Evolutionary conservation across 352 stramenopile species (phyloP).

Genomic region (Phytopythium litorale): DNA sequence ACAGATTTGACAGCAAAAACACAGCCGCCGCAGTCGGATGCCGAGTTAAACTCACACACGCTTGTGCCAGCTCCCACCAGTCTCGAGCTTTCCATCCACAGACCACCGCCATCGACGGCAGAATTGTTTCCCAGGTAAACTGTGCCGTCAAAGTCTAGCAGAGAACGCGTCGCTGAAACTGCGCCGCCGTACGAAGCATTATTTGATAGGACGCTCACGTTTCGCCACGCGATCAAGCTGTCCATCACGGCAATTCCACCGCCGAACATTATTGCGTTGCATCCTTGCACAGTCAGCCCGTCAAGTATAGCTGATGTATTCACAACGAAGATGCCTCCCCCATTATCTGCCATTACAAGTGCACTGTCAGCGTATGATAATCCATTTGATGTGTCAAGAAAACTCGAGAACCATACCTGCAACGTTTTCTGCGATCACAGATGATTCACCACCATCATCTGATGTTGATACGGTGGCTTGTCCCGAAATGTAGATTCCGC

Average conservation of each 20-base stretch:
- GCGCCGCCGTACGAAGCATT: conserved; percentile 10
- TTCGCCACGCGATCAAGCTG: conserved; percentile 8
- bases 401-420: not conserved
- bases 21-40: not conserved
- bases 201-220: conserved; percentile 10
- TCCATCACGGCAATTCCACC: conserved; percentile 3
- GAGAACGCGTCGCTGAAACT: conserved; percentile 6
- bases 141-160: not conserved
- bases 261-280: not conserved
- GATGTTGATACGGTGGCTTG: not conserved
- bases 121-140: not conserved
- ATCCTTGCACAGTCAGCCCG: conserved; percentile 4
- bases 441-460: not conserved
- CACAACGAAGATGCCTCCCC: not conserved
- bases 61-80: not conserved
- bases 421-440: not conserved
- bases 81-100: not conserved
- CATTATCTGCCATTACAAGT: not conserved
- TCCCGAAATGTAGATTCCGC: not conserved
- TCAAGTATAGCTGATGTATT: not conserved
- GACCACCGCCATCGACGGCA: not conserved
- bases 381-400: not conserved
- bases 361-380: not conserved
- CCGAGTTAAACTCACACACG: conserved; percentile 3
- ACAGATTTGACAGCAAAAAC: not conserved